Evolutionary conservation across 164 flowering plant genomes (phyloP).

Genomic region (Chloranthus sessilifolius): DNA sequence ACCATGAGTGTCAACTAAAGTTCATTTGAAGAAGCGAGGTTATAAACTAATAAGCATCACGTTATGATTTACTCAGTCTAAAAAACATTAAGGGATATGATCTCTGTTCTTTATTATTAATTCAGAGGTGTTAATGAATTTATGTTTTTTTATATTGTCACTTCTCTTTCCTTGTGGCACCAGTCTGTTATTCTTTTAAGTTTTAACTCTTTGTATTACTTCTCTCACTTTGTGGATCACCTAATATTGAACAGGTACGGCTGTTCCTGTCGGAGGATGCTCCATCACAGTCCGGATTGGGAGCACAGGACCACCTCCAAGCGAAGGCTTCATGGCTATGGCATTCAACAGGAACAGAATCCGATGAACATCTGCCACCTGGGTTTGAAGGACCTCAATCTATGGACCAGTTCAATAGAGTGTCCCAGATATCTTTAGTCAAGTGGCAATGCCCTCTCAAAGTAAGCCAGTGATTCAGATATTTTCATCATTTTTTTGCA

Average conservation of each 20-base stretch:
- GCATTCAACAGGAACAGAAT: slow-evolving; percentile 37
- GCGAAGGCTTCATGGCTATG: slow-evolving; percentile 59
- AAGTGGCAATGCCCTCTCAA: slow-evolving; percentile 73
- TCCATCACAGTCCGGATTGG: slow-evolving; percentile 72
- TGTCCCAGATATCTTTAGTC: slow-evolving; percentile 50
- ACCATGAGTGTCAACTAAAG: too few species aligned
- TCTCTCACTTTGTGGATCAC: too few species aligned
- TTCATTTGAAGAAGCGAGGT: too few species aligned
- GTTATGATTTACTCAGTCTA: too few species aligned
- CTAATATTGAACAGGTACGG: slow-evolving; percentile 77
- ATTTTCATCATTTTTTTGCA: not conserved
- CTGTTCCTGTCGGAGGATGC: slow-evolving; percentile 80
- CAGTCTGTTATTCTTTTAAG: too few species aligned
- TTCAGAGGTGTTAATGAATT: too few species aligned
- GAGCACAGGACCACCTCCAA: slow-evolving; percentile 84
- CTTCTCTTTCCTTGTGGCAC: too few species aligned
- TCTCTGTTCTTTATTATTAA: too few species aligned
- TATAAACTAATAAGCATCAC: too few species aligned
- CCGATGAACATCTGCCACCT: slow-evolving; percentile 75
- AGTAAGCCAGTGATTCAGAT: slow-evolving; percentile 36
- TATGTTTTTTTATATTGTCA: too few species aligned
- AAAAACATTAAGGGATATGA: too few species aligned
- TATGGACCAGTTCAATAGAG: slow-evolving; percentile 27
- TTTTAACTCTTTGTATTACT: too few species aligned
- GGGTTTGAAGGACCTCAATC: slow-evolving; percentile 75